Percentiles rank a stretch among this genome's conserved stretches.
These are phyloP conservation scores for Sporothrix curviconia DNA, from an alignment of 2,329 filamentous ascomycete genomes.

Conservation along the genomic window DNA sequence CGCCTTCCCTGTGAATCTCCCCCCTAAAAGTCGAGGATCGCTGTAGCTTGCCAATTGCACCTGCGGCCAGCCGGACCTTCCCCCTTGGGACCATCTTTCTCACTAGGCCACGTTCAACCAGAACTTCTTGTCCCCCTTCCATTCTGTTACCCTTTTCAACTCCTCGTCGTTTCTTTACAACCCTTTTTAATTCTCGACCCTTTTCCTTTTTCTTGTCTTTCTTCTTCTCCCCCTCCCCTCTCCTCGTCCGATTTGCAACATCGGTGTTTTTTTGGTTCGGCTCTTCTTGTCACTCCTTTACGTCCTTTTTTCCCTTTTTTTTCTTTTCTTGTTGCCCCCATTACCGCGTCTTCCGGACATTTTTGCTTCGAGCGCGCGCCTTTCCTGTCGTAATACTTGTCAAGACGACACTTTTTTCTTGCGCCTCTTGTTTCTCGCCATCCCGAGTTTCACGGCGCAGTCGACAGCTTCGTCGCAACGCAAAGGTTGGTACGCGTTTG, in stretches of 20 bases:
- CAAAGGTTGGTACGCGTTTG: conserved; percentile 13
- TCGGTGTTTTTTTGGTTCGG: conserved; percentile 26
- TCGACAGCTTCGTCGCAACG: not conserved
- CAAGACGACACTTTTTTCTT: not conserved
- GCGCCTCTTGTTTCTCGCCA: not conserved
- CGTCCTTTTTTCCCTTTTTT: conserved; percentile 21
- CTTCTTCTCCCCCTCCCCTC: conserved; percentile 13
- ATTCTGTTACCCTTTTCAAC: not conserved
- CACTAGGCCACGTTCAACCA: conserved; percentile 7
- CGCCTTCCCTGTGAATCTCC: not conserved
- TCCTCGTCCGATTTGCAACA: conserved; percentile 15
- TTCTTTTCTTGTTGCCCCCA: conserved; percentile 20
- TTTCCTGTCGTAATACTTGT: no score
- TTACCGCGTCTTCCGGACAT: not conserved
- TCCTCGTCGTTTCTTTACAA: no score
- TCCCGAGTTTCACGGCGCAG: not conserved
- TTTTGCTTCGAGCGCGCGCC: no score
- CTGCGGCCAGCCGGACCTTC: conserved; percentile 4
- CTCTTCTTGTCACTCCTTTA: conserved; percentile 38
- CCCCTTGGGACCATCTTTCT: conserved; percentile 3
- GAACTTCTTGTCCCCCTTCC: conserved; percentile 3
- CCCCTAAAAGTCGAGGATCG: conserved; percentile 9
- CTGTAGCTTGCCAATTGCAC: conserved; percentile 1
- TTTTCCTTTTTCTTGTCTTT: conserved; percentile 18
- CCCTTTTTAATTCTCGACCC: conserved; percentile 11